Percentiles rank a stretch among this genome's conserved stretches.
phyloP scores from a whole-genome alignment of 306 rosid genomes.

The Leucaena leucocephala region DNA sequence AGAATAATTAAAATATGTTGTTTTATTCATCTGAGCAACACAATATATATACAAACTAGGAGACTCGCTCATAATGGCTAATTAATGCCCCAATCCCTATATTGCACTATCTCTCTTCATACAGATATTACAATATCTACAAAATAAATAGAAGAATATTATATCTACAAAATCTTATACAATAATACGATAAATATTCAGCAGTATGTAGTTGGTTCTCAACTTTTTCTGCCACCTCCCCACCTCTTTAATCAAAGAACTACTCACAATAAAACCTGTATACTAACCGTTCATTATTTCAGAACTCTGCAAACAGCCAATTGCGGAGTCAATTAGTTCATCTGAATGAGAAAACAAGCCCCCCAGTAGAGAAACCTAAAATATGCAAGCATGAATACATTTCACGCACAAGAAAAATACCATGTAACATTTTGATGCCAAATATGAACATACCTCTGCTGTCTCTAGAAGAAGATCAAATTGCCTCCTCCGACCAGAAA shows the following conservation, averaged over 20 bases:
- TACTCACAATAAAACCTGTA: slow-evolving; percentile 21
- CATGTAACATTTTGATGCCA: slow-evolving; percentile 6
- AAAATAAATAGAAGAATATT: no score
- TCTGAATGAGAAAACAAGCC: slow-evolving; percentile 84
- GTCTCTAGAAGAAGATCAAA: slow-evolving; percentile 89
- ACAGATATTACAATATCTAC: no score
- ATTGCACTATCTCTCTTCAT: no score
- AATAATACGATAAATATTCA: neutral
- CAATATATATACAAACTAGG: neutral
- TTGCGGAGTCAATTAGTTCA: slow-evolving; percentile 73
- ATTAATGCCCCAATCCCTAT: no score
- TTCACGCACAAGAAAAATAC: neutral
- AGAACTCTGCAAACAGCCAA: slow-evolving; percentile 61
- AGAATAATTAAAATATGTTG: neutral
- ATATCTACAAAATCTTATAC: neutral
- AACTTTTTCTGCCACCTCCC: neutral
- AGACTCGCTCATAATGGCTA: neutral
- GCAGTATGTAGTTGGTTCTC: neutral
- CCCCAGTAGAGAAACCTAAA: slow-evolving; percentile 76
- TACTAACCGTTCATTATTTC: slow-evolving; percentile 69
- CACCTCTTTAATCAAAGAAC: slow-evolving; percentile 11
- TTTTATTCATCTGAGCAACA: neutral
- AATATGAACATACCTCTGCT: slow-evolving; percentile 66
- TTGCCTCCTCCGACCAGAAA: slow-evolving; percentile 61
- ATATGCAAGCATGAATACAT: slow-evolving; percentile 34